A percentile compares a stretch with the other conserved stretches of the same genome.
phyloP scores from a whole-genome alignment of 1,284 basidiomycete species.

The Boletellus dicymbophilus region DNA sequence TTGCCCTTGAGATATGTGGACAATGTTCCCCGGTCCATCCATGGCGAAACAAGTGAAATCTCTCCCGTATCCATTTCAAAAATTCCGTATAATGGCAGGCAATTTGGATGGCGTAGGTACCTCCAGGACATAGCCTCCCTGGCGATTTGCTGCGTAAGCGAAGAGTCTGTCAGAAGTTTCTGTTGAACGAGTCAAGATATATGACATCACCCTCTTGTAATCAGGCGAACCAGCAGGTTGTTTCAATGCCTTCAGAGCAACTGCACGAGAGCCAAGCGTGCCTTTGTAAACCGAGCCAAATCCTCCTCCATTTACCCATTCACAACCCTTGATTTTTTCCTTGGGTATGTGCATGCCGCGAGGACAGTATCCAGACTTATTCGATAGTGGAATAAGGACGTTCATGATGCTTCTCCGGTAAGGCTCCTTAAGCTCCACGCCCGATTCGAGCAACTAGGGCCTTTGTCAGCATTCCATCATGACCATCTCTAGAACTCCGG shows the following conservation, averaged over 20 bases:
- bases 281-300: slow-evolving; percentile 26
- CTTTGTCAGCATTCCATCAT: slow-evolving; percentile 4
- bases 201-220: slow-evolving; percentile 21
- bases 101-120: slow-evolving; percentile 28
- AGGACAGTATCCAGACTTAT: slow-evolving; percentile 17
- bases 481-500: not conserved
- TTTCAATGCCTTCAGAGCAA: slow-evolving; percentile 26
- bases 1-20: slow-evolving; percentile 20
- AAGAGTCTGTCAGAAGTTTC: not conserved
- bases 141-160: slow-evolving; percentile 14
- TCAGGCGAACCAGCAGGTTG: not conserved
- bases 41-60: slow-evolving; percentile 26
- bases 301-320: slow-evolving; percentile 8
- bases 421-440: slow-evolving; percentile 13
- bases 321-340: slow-evolving; percentile 4
- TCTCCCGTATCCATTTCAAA: slow-evolving; percentile 6
- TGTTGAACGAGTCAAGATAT: not conserved
- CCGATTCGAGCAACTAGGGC: slow-evolving; percentile 24
- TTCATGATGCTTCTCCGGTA: slow-evolving; percentile 19
- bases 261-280: slow-evolving; percentile 13
- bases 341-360: slow-evolving; percentile 13
- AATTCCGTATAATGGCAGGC: slow-evolving; percentile 27
- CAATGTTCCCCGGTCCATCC: slow-evolving; percentile 31
- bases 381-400: slow-evolving; percentile 19
- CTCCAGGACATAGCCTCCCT: slow-evolving; percentile 30